These are phyloP conservation scores for Penicillium ochrochloron DNA, from an alignment of 495 filamentous ascomycete species.

Conservation along the genomic window DNA sequence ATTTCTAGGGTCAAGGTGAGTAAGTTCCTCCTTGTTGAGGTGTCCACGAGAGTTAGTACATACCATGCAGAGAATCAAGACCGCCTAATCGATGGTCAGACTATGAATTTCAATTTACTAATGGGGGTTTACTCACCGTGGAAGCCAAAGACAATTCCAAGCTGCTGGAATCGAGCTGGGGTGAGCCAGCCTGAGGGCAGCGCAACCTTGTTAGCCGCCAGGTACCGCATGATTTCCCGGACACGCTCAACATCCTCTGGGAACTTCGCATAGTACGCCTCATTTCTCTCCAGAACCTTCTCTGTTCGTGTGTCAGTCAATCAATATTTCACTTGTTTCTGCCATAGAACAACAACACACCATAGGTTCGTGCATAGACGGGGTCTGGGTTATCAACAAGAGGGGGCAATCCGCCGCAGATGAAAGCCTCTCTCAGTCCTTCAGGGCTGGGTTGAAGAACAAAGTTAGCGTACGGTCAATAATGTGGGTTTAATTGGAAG, in stretches of 20 bases:
- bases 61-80: slow-evolving; percentile 68
- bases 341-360: slow-evolving; percentile 33
- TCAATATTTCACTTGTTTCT: background rate
- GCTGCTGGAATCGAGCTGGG: slow-evolving; percentile 68
- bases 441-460: slow-evolving; percentile 55
- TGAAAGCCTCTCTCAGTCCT: slow-evolving; percentile 78
- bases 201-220: slow-evolving; percentile 59
- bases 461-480: background rate
- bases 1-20: slow-evolving; percentile 50
- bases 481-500: background rate
- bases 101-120: background rate
- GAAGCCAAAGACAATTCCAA: slow-evolving; percentile 76
- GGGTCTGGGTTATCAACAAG: slow-evolving; percentile 70
- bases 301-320: slow-evolving; percentile 36
- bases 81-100: slow-evolving; percentile 53
- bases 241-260: slow-evolving; percentile 79
- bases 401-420: slow-evolving; percentile 81
- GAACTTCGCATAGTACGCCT: slow-evolving; percentile 81
- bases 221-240: slow-evolving; percentile 64
- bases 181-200: slow-evolving; percentile 72
- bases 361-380: slow-evolving; percentile 74
- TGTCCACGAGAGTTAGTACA: background rate
- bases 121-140: slow-evolving; percentile 58
- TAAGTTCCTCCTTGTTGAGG: background rate
- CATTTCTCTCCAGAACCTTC: slow-evolving; percentile 68